Conservation (phyloP, 768 basidiomycete species). For the Mycena sanguinolenta region DNA sequence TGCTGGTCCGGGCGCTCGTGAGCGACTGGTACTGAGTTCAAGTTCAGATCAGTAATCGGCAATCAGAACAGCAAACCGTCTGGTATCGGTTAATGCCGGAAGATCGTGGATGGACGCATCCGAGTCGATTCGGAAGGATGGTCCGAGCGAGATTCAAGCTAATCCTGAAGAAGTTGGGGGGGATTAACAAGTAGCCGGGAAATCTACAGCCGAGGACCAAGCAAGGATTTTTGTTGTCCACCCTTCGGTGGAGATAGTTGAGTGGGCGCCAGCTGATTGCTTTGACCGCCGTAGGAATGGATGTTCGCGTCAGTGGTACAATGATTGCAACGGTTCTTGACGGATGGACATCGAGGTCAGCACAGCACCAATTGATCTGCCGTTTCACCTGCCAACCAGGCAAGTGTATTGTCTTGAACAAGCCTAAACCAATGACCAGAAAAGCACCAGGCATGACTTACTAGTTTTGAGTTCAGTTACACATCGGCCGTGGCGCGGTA, state of each 20-base stretch:
- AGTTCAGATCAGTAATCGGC: neutral
- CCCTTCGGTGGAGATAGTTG: neutral
- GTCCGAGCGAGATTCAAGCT: slow-evolving; percentile 3
- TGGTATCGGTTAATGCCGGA: neutral
- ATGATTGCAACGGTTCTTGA: too few species aligned
- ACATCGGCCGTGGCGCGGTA: too few species aligned
- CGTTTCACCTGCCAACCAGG: too few species aligned
- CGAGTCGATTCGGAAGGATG: neutral
- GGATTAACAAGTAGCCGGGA: neutral
- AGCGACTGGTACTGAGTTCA: neutral
- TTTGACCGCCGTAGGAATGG: too few species aligned
- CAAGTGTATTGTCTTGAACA: too few species aligned
- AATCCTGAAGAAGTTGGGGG: neutral
- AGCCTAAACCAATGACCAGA: too few species aligned
- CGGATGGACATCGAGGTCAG: neutral
- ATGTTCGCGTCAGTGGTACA: neutral
- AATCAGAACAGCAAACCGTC: too few species aligned
- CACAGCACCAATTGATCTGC: neutral
- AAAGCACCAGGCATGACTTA: too few species aligned
- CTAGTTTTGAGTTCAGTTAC: too few species aligned
- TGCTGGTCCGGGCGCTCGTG: slow-evolving; percentile 12
- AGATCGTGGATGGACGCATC: neutral
- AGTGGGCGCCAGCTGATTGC: slow-evolving; percentile 6
- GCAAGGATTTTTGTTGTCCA: neutral
- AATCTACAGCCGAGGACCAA: slow-evolving; percentile 1